Evolutionary conservation across 192 early-diverging fungal genomes (phyloP).

Genomic region (Phycomyces blakesleeanus): DNA sequence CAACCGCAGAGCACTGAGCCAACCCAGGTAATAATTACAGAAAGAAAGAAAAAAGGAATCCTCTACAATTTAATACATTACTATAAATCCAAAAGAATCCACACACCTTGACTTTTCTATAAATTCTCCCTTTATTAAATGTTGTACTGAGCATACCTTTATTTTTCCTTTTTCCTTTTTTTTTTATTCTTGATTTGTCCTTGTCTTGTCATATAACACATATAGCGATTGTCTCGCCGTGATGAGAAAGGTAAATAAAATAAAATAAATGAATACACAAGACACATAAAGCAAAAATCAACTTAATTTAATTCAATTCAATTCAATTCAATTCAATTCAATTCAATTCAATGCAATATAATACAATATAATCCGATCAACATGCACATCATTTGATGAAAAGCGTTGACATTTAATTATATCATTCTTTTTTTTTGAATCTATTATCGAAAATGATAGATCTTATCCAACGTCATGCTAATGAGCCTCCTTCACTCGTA

Average conservation of each 20-base stretch:
- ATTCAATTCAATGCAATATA: too few relatives aligned
- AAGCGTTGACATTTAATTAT: too few relatives aligned
- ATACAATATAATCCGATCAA: background rate
- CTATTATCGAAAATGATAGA: slow-evolving; percentile 31
- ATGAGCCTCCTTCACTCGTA: slow-evolving; percentile 54
- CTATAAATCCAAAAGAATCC: background rate
- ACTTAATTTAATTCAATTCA: too few relatives aligned
- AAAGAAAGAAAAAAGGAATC: background rate
- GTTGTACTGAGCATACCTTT: too few relatives aligned
- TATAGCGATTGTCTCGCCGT: background rate
- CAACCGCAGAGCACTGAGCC: background rate
- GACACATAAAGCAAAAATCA: too few relatives aligned
- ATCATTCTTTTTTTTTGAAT: background rate
- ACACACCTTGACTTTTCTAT: too few relatives aligned
- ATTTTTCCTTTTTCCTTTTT: too few relatives aligned
- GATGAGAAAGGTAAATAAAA: slow-evolving; percentile 16
- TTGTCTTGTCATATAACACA: too few relatives aligned
- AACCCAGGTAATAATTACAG: background rate
- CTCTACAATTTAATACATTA: background rate
- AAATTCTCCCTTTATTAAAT: too few relatives aligned
- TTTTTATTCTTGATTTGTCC: too few relatives aligned
- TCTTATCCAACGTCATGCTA: slow-evolving; percentile 43
- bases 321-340: too few relatives aligned
- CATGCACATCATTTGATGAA: background rate
- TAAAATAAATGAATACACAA: too few relatives aligned